A percentile compares a stretch with the other conserved stretches of the same genome.
Conservation (phyloP, 2,329 filamentous ascomycete species). For the Monilinia fructigena region DNA sequence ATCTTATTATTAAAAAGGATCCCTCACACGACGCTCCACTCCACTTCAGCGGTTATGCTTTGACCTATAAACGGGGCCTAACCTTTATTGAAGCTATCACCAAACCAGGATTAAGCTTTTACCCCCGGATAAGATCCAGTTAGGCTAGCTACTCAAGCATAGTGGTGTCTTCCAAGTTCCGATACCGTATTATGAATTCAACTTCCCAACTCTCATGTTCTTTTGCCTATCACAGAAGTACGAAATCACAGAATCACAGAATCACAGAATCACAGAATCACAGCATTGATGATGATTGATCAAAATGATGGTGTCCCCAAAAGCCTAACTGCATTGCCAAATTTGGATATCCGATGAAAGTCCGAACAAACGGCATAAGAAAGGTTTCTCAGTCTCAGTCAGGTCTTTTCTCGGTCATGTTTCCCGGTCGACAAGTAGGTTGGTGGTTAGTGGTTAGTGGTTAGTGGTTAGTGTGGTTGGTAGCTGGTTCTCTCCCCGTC, state of each 20-base stretch:
- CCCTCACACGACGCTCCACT: neutral
- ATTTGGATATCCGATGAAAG: neutral
- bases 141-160: neutral
- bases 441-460: no score
- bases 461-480: no score
- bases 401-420: neutral
- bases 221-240: neutral
- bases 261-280: neutral
- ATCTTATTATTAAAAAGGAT: neutral
- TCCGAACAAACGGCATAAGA: neutral
- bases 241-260: neutral
- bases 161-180: no score
- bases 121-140: neutral
- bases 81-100: constrained; percentile 17
- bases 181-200: neutral
- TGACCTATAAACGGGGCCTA: constrained; percentile 15
- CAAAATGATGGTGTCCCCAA: neutral
- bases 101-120: constrained; percentile 17
- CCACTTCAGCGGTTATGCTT: constrained; percentile 23
- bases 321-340: neutral
- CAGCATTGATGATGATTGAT: neutral
- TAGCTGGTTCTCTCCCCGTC: no score
- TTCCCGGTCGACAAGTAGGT: no score
- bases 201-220: neutral
- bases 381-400: neutral